These are phyloP conservation scores for Sclerotinia glacialis DNA, from an alignment of 2,329 filamentous ascomycete species.

Conservation along the genomic window DNA sequence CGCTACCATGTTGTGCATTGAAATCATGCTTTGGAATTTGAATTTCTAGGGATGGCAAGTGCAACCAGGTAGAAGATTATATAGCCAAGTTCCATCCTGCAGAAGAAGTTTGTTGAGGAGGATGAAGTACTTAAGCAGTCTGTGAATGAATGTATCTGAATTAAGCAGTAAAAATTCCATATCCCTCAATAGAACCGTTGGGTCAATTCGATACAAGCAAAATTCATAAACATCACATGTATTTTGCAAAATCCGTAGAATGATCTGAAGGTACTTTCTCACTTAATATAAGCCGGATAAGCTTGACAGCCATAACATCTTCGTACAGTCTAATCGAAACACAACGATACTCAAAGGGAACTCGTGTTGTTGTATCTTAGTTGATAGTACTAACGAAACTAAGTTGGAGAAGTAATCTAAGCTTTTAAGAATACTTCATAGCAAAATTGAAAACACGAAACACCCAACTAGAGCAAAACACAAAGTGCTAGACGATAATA, in stretches of 20 bases:
- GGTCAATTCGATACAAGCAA: background rate
- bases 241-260: background rate
- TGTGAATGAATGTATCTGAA: background rate
- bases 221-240: background rate
- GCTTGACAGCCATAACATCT: background rate
- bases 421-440: background rate
- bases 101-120: background rate
- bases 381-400: background rate
- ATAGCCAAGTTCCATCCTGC: background rate
- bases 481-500: background rate
- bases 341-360: background rate
- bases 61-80: background rate
- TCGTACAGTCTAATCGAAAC: background rate
- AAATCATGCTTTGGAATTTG: background rate
- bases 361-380: no score
- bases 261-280: background rate
- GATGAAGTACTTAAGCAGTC: background rate
- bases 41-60: background rate
- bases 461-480: background rate
- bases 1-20: background rate
- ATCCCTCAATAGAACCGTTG: background rate
- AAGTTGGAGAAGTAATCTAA: background rate
- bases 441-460: background rate
- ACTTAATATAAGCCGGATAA: background rate
- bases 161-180: background rate